phyloP scores from a whole-genome alignment of 805 yeast species.

The Deakozyma indianensis region DNA sequence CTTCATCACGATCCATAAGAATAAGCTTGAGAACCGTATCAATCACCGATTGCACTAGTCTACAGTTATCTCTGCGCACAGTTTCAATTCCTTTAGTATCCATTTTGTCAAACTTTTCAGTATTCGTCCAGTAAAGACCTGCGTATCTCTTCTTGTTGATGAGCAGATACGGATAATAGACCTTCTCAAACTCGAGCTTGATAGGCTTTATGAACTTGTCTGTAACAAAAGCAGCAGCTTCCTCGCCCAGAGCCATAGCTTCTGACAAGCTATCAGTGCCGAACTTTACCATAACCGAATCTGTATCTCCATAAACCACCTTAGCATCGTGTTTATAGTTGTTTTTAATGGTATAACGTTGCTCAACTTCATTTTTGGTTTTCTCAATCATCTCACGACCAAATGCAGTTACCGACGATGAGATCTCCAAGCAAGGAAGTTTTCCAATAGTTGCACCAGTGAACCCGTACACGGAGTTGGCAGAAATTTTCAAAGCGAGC shows the following conservation, averaged over 20 bases:
- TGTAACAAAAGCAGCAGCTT: slow-evolving; percentile 85
- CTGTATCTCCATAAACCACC: slow-evolving; percentile 97
- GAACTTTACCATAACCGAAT: slow-evolving; percentile 97
- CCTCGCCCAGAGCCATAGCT: slow-evolving; percentile 85
- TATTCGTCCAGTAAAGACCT: slow-evolving; percentile 88
- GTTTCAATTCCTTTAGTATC: slow-evolving; percentile 98
- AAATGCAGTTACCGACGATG: slow-evolving; percentile 88
- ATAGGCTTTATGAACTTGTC: slow-evolving; percentile 69
- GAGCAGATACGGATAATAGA: slow-evolving; percentile 83
- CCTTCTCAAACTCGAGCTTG: slow-evolving; percentile 91
- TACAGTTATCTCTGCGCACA: slow-evolving; percentile 94
- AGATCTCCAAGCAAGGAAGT: slow-evolving; percentile 89
- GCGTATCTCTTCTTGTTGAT: slow-evolving; percentile 96
- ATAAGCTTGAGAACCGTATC: slow-evolving; percentile 79
- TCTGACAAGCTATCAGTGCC: slow-evolving; percentile 68
- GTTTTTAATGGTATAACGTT: slow-evolving; percentile 60
- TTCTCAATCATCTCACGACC: slow-evolving; percentile 95
- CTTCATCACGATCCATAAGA: slow-evolving; percentile 74
- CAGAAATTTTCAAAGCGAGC: slow-evolving; percentile 88
- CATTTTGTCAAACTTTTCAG: slow-evolving; percentile 89
- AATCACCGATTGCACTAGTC: slow-evolving; percentile 86
- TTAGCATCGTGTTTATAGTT: slow-evolving; percentile 76
- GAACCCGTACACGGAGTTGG: slow-evolving; percentile 96
- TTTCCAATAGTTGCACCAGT: slow-evolving; percentile 99
- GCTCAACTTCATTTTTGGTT: slow-evolving; percentile 77